Evolutionary conservation across 495 filamentous ascomycete genomes (phyloP).

Genomic region (Penicillium chermesinum): DNA sequence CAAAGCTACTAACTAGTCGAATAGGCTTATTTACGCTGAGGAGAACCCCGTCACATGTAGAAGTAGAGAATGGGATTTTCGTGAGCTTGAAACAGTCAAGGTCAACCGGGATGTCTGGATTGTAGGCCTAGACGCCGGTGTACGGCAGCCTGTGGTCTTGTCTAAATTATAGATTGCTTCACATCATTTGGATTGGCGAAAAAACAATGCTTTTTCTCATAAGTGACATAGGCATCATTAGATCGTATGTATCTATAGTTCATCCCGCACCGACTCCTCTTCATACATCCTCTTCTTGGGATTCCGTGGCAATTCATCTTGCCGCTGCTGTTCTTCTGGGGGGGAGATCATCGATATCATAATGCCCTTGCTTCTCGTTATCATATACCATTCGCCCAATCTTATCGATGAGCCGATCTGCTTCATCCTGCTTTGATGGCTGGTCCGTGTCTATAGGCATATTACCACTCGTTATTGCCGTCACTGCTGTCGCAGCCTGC

Average conservation of each 20-base stretch:
- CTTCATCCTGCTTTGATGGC: constrained; percentile 18
- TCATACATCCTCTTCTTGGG: constrained; percentile 86
- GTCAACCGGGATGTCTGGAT: too few relatives aligned
- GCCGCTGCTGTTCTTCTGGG: constrained; percentile 38
- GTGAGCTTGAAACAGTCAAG: too few relatives aligned
- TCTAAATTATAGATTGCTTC: too few relatives aligned
- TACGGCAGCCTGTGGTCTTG: too few relatives aligned
- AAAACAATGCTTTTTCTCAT: too few relatives aligned
- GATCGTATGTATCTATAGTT: constrained; percentile 41
- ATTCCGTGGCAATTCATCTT: constrained; percentile 53
- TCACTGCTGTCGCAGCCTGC: constrained; percentile 14
- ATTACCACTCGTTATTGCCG: constrained; percentile 11
- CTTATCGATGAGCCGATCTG: constrained; percentile 46
- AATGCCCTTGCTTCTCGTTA: constrained; percentile 33
- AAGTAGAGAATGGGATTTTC: too few relatives aligned
- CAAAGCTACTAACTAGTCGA: too few relatives aligned
- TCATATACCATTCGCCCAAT: constrained; percentile 53
- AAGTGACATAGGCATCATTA: constrained; percentile 7
- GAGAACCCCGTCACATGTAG: too few relatives aligned
- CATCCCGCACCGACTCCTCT: constrained; percentile 45
- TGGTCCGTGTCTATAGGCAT: constrained; percentile 17
- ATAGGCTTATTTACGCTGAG: too few relatives aligned
- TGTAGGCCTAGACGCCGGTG: too few relatives aligned
- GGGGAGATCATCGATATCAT: constrained; percentile 28
- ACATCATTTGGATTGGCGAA: too few relatives aligned